Percentiles rank a stretch among this genome's conserved stretches.
Conservation (phyloP, 306 rosid species). For the Castanea sativa region DNA sequence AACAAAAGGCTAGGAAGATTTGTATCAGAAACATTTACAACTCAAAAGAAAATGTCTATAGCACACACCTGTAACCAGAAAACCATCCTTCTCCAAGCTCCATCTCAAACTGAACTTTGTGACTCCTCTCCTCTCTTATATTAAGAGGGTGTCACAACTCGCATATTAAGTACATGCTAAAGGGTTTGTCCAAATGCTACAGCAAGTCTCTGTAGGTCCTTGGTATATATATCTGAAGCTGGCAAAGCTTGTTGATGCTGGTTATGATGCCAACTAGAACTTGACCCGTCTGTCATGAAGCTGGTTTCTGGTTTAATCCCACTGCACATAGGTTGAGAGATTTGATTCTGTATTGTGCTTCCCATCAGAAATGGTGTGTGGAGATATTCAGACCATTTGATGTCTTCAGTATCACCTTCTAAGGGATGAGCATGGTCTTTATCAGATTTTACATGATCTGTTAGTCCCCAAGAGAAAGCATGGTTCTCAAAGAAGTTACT, state of each 20-base stretch:
- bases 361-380: conserved; percentile 52
- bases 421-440: conserved; percentile 24
- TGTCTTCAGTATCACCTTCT: conserved; percentile 46
- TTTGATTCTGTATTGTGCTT: conserved; percentile 38
- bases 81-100: conserved; percentile 36
- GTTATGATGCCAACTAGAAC: conserved; percentile 37
- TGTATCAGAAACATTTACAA: conserved; percentile 62
- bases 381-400: conserved; percentile 75
- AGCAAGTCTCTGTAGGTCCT: conserved; percentile 79
- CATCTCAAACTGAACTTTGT: conserved; percentile 36
- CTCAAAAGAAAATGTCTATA: conserved; percentile 32
- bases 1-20: conserved; percentile 28
- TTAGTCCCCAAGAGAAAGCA: conserved; percentile 39
- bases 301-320: conserved; percentile 55
- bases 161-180: conserved; percentile 34
- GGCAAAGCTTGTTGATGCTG: conserved; percentile 46
- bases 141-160: conserved; percentile 11
- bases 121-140: conserved; percentile 24
- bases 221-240: conserved; percentile 49
- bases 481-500: conserved; percentile 31
- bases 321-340: conserved; percentile 34
- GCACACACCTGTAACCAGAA: conserved; percentile 60
- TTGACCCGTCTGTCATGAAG: conserved; percentile 31
- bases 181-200: conserved; percentile 79
- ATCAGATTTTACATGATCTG: conserved; percentile 41